phyloP scores from a whole-genome alignment of 1,284 basidiomycete species.

The Marasmius fiardii region DNA sequence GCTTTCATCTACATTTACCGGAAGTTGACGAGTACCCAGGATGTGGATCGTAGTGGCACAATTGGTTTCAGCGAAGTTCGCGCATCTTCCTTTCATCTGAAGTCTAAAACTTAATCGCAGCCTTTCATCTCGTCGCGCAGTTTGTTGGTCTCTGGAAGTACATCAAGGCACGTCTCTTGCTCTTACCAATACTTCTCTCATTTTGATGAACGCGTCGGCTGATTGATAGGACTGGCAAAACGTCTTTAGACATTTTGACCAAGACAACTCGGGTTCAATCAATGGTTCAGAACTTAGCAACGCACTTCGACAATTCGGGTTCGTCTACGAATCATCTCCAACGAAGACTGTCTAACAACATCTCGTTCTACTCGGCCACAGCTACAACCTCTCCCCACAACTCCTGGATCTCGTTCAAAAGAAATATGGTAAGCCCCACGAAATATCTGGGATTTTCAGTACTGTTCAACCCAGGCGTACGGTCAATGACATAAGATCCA shows the following conservation, averaged over 20 bases:
- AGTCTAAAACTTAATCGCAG: constrained; percentile 4
- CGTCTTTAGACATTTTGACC: constrained; percentile 76
- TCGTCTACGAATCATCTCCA: constrained; percentile 10
- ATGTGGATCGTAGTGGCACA: constrained; percentile 48
- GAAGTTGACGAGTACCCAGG: background rate
- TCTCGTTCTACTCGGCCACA: constrained; percentile 16
- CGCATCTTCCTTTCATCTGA: background rate
- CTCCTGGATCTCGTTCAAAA: constrained; percentile 56
- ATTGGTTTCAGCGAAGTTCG: constrained; percentile 73
- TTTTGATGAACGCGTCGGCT: background rate
- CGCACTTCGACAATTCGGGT: constrained; percentile 70
- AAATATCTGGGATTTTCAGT: background rate
- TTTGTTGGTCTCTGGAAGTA: constrained; percentile 80
- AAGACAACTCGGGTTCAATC: constrained; percentile 72
- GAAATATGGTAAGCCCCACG: constrained; percentile 56
- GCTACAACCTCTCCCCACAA: constrained; percentile 64
- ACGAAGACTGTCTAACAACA: background rate
- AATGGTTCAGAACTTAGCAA: constrained; percentile 61
- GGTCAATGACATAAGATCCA: constrained; percentile 37
- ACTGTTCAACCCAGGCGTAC: background rate
- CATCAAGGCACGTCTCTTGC: constrained; percentile 48
- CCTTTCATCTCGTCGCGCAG: constrained; percentile 31
- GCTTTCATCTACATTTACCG: no score
- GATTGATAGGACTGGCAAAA: constrained; percentile 75
- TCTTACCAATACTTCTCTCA: background rate